Evolutionary conservation across 306 rosid genomes (phyloP).

Genomic region (Mucuna pruriens): DNA sequence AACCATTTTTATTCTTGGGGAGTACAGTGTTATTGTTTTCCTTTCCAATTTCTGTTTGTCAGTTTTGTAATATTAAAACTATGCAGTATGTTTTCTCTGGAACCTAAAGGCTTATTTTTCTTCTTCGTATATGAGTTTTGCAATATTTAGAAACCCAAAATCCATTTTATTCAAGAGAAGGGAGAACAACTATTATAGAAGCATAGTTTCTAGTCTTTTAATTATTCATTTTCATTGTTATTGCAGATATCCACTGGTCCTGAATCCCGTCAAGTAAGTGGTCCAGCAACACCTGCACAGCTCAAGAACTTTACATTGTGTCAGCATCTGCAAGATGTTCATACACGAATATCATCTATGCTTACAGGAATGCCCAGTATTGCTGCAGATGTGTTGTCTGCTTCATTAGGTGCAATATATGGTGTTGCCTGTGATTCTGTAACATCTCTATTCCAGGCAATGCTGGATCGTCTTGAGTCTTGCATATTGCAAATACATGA

Average conservation of each 20-base stretch:
- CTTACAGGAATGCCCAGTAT: constrained; percentile 79
- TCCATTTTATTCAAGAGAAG: constrained; percentile 8
- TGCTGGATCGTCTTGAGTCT: constrained; percentile 96
- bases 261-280: constrained; percentile 92
- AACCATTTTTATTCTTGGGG: constrained; percentile 1
- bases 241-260: constrained; percentile 96
- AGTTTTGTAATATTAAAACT: constrained; percentile 23
- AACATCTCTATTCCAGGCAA: constrained; percentile 88
- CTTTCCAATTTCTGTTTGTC: background rate
- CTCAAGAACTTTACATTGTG: constrained; percentile 86
- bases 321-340: constrained; percentile 95
- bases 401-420: constrained; percentile 84
- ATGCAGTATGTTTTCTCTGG: constrained; percentile 2
- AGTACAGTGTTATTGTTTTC: background rate
- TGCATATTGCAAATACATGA: constrained; percentile 94
- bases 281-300: constrained; percentile 92
- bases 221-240: constrained; percentile 31
- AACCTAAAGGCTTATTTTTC: background rate
- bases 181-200: background rate
- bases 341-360: constrained; percentile 69
- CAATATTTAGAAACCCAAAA: constrained; percentile 14
- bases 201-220: constrained; percentile 27
- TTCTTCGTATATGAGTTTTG: background rate
- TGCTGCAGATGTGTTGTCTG: constrained; percentile 92
- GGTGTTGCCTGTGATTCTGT: constrained; percentile 97